Evolutionary conservation across 139 green algal genomes (phyloP).

Genomic region (Chlorella sorokiniana): DNA sequence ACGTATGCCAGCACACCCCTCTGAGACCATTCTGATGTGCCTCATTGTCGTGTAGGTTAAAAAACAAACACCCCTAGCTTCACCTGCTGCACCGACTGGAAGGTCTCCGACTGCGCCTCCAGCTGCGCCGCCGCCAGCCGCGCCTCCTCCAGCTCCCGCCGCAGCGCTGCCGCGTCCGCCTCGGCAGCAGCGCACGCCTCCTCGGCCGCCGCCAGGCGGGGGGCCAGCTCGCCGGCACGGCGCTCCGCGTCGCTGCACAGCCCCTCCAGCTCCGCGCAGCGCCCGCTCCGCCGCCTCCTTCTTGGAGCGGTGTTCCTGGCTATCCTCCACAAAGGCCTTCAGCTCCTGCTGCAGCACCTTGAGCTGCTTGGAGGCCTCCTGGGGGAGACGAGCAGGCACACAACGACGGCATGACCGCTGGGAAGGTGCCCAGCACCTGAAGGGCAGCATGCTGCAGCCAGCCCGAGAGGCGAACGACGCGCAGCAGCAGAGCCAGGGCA

Average conservation of each 20-base stretch:
- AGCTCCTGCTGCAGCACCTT: constrained; percentile 37
- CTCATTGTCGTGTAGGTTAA: too few relatives aligned
- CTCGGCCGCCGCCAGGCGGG: constrained; percentile 14
- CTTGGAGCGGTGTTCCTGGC: not conserved
- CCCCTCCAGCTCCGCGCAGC: constrained; percentile 1
- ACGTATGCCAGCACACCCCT: not conserved
- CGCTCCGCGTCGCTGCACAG: constrained; percentile 8
- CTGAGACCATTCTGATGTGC: too few relatives aligned
- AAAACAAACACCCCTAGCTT: not conserved
- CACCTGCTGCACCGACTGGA: constrained; percentile 29
- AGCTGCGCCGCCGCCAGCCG: constrained; percentile 4
- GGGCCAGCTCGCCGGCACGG: not conserved
- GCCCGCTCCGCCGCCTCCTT: constrained; percentile 1
- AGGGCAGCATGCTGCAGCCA: too few relatives aligned
- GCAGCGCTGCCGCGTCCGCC: not conserved
- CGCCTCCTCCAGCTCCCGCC: constrained; percentile 8
- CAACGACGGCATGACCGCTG: too few relatives aligned
- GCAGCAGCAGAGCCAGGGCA: not conserved
- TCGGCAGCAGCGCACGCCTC: not conserved
- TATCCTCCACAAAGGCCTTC: constrained; percentile 16
- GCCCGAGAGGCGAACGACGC: not conserved
- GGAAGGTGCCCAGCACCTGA: too few relatives aligned
- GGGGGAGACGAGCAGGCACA: not conserved
- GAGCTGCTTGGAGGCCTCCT: constrained; percentile 42
- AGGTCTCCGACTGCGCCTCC: constrained; percentile 22